Conservation (phyloP, 148 eudicot species). For the Rhododendron griersonianum region DNA sequence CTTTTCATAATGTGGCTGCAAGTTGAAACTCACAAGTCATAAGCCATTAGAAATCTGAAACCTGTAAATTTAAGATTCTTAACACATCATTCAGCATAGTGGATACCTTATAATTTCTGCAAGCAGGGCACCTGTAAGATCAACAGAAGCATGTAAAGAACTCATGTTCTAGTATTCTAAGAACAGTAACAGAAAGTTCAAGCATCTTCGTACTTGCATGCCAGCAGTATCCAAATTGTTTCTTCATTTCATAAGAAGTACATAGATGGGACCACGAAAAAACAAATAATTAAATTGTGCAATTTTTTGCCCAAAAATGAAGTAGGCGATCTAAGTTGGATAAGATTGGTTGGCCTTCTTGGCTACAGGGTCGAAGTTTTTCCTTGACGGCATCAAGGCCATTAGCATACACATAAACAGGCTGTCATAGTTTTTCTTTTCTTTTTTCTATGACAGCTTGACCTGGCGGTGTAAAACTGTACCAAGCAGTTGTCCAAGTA, state of each 20-base stretch:
- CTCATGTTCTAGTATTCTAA: background rate
- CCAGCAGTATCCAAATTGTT: conserved; percentile 7
- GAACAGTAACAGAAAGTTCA: background rate
- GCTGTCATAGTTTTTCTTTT: background rate
- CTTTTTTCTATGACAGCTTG: background rate
- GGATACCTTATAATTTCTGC: conserved; percentile 90
- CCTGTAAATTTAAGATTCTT: background rate
- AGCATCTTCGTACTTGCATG: background rate
- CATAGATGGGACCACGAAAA: background rate
- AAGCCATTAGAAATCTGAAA: conserved; percentile 14
- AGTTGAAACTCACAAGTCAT: conserved; percentile 6
- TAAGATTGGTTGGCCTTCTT: background rate
- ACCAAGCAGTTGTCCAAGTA: background rate
- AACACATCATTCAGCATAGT: conserved; percentile 4
- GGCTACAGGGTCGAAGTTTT: background rate
- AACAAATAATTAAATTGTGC: background rate
- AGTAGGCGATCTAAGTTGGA: background rate
- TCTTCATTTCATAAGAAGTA: background rate
- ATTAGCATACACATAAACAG: background rate
- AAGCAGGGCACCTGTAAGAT: conserved; percentile 90
- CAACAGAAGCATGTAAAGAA: conserved; percentile 20
- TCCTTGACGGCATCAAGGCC: background rate
- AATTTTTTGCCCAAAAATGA: background rate
- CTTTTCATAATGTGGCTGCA: conserved; percentile 96
- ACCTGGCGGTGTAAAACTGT: background rate